Evolutionary conservation across 2,329 filamentous ascomycete genomes (phyloP).

Genomic region (Neoarthrinium moseri): DNA sequence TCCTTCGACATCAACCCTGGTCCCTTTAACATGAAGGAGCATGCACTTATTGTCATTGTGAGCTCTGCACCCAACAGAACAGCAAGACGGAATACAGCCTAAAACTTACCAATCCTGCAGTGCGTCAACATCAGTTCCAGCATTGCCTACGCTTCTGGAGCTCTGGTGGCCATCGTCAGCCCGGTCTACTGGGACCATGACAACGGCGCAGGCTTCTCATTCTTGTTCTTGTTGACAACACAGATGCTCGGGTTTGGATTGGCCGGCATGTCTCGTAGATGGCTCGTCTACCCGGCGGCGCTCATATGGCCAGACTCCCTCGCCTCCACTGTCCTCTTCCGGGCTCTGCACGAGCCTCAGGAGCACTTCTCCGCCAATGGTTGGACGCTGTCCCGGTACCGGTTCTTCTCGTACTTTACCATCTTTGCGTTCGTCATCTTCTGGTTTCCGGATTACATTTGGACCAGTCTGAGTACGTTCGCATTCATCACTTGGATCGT

Average conservation of each 20-base stretch:
- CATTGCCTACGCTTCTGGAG: conserved; percentile 8
- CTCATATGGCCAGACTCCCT: conserved; percentile 34
- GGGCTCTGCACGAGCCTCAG: conserved; percentile 29
- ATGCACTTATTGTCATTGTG: conserved; percentile 16
- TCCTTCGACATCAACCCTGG: conserved; percentile 18
- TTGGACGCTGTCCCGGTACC: conserved; percentile 32
- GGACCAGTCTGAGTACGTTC: conserved; percentile 20
- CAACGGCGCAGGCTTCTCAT: conserved; percentile 29
- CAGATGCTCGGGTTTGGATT: conserved; percentile 33
- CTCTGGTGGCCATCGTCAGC: conserved; percentile 30
- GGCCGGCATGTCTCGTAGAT: conserved; percentile 30
- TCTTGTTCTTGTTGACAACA: conserved; percentile 29
- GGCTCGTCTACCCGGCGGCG: conserved; percentile 32
- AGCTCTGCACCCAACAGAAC: background rate
- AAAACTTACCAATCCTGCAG: background rate
- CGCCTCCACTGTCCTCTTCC: conserved; percentile 32
- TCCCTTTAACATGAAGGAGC: conserved; percentile 33
- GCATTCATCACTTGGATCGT: conserved; percentile 21
- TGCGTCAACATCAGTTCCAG: conserved; percentile 10
- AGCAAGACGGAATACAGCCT: background rate
- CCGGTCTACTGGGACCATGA: conserved; percentile 32
- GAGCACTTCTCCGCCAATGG: conserved; percentile 27
- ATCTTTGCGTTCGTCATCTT: conserved; percentile 24
- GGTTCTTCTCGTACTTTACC: conserved; percentile 32
- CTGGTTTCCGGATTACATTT: conserved; percentile 21